These are phyloP conservation scores for Grigorovia yakushimaensis DNA, from an alignment of 805 yeast species.

Conservation along the genomic window DNA sequence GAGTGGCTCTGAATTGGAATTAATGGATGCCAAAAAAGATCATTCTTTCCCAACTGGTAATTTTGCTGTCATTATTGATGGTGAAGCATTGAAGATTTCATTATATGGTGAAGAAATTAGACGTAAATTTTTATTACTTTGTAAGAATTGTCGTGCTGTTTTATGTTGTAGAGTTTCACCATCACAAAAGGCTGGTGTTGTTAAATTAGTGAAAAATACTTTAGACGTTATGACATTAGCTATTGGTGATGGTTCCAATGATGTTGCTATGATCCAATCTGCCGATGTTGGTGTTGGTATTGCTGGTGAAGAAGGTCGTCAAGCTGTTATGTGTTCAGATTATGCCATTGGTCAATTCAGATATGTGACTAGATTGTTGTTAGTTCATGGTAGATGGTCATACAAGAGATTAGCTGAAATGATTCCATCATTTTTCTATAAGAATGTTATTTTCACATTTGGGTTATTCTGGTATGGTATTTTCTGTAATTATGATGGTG, in stretches of 20 bases:
- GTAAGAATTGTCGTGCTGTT: conserved; percentile 75
- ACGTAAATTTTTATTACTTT: conserved; percentile 55
- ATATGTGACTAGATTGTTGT: conserved; percentile 51
- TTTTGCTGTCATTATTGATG: conserved; percentile 67
- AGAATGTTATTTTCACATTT: conserved; percentile 65
- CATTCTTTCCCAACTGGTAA: conserved; percentile 63
- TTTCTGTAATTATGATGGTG: conserved; percentile 65
- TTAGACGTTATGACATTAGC: conserved; percentile 78
- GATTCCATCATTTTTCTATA: conserved; percentile 75
- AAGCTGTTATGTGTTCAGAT: conserved; percentile 82
- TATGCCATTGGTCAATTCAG: conserved; percentile 81
- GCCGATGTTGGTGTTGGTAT: conserved; percentile 86
- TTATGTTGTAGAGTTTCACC: conserved; percentile 85
- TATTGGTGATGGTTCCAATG: conserved; percentile 84
- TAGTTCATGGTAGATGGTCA: conserved; percentile 84
- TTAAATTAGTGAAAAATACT: conserved; percentile 61
- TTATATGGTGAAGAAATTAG: conserved; percentile 35
- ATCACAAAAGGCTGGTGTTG: conserved; percentile 79
- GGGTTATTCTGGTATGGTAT: conserved; percentile 77
- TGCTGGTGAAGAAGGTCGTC: conserved; percentile 87
- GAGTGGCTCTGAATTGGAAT: conserved; percentile 50
- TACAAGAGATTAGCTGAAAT: conserved; percentile 73
- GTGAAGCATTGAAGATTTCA: conserved; percentile 60
- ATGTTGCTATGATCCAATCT: conserved; percentile 85
- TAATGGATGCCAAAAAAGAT: conserved; percentile 40